Evolutionary conservation across 2,329 filamentous ascomycete species (phyloP).

Genomic region (Hymenoscyphus occultus): DNA sequence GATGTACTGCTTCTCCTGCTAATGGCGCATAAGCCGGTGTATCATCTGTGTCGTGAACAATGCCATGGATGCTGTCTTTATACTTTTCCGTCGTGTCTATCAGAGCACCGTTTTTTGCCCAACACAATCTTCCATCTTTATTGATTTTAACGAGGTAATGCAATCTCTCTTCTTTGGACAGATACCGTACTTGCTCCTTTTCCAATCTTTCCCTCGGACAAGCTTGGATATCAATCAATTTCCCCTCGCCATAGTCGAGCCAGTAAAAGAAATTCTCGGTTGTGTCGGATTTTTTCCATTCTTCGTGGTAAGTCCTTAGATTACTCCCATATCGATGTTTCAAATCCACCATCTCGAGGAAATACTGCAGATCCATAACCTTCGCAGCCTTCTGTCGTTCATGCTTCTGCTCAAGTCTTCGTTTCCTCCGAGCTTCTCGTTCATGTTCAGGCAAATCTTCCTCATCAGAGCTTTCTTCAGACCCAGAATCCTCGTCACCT

Average conservation of each 20-base stretch:
- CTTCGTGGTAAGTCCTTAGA: constrained; percentile 74
- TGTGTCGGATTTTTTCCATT: constrained; percentile 76
- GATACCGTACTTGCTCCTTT: constrained; percentile 76
- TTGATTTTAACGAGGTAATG: constrained; percentile 80
- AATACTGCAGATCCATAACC: constrained; percentile 84
- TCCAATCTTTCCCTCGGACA: constrained; percentile 75
- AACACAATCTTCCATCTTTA: constrained; percentile 70
- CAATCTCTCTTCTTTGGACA: constrained; percentile 77
- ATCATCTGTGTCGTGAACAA: constrained; percentile 60
- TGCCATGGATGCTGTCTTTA: constrained; percentile 76
- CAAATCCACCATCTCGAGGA: constrained; percentile 76
- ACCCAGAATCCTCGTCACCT: constrained; percentile 53
- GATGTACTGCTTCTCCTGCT: constrained; percentile 27
- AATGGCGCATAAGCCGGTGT: constrained; percentile 49
- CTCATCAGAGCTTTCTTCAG: constrained; percentile 23
- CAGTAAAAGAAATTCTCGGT: constrained; percentile 92
- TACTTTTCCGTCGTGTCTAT: constrained; percentile 75
- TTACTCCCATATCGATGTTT: constrained; percentile 89
- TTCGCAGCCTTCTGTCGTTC: constrained; percentile 65
- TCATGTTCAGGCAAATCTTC: constrained; percentile 37
- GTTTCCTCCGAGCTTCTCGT: constrained; percentile 40
- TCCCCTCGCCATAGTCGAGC: constrained; percentile 80
- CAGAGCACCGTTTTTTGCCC: constrained; percentile 76
- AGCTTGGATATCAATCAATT: constrained; percentile 62
- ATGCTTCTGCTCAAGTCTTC: constrained; percentile 49